Conservation (phyloP, 2,329 filamentous ascomycete species). For the Aurifilum marmelostoma region DNA sequence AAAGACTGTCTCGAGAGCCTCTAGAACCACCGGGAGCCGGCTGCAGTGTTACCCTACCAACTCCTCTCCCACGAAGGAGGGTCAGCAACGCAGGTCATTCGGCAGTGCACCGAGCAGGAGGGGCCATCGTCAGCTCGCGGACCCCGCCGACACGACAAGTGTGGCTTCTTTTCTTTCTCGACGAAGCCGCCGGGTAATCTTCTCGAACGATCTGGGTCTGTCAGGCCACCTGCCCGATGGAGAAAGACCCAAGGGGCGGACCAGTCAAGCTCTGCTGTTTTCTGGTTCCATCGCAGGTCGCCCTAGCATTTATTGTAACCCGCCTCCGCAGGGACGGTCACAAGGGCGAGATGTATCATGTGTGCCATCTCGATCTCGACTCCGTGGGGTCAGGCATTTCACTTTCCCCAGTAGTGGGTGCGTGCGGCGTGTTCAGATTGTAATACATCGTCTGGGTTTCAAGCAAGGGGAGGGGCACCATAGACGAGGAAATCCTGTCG, state of each 20-base stretch:
- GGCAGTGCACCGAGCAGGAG: not conserved
- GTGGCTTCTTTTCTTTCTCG: not conserved
- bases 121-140: not conserved
- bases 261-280: not conserved
- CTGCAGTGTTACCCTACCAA: slow-evolving; percentile 8
- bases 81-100: not conserved
- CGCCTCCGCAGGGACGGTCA: no score
- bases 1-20: not conserved
- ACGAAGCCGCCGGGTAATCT: not conserved
- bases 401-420: not conserved
- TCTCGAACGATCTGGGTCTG: slow-evolving; percentile 7
- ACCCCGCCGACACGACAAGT: slow-evolving; percentile 8
- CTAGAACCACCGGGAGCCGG: slow-evolving; percentile 1
- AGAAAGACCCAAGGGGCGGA: not conserved
- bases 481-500: not conserved
- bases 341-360: no score
- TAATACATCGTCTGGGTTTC: not conserved
- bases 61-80: not conserved
- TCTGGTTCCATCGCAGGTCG: slow-evolving; percentile 5
- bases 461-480: not conserved
- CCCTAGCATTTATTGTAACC: not conserved
- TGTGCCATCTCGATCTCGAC: no score
- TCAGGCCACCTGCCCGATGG: slow-evolving; percentile 12
- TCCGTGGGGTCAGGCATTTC: no score
- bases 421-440: not conserved